Percentiles rank a stretch among this genome's conserved stretches.
phyloP scores from a whole-genome alignment of 768 basidiomycete genomes.

The Termitomyces sp. region DNA sequence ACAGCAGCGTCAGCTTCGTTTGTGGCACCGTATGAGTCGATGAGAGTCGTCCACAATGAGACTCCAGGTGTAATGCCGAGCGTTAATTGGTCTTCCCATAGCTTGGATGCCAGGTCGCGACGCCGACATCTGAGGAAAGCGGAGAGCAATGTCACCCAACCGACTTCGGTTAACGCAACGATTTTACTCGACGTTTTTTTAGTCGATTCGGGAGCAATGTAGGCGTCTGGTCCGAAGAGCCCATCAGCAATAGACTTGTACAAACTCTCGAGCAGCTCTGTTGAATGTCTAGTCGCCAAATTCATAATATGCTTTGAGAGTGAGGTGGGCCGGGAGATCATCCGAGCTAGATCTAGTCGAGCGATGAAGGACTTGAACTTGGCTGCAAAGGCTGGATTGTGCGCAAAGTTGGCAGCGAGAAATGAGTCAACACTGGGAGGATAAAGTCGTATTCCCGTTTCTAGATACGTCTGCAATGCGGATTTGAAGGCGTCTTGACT shows the following conservation, averaged over 20 bases:
- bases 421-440: slow-evolving; percentile 34
- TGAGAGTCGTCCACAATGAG: slow-evolving; percentile 67
- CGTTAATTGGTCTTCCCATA: slow-evolving; percentile 67
- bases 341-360: slow-evolving; percentile 48
- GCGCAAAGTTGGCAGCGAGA: slow-evolving; percentile 31
- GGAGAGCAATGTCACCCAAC: slow-evolving; percentile 65
- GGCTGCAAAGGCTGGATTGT: slow-evolving; percentile 30
- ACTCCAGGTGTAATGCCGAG: slow-evolving; percentile 49
- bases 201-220: slow-evolving; percentile 44
- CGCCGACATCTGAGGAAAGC: slow-evolving; percentile 58
- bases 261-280: slow-evolving; percentile 36
- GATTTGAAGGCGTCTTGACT: slow-evolving; percentile 54
- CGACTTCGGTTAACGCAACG: slow-evolving; percentile 50
- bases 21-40: slow-evolving; percentile 57
- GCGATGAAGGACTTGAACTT: slow-evolving; percentile 44
- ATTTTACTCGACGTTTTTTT: slow-evolving; percentile 34
- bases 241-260: slow-evolving; percentile 52
- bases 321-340: slow-evolving; percentile 46
- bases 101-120: slow-evolving; percentile 51
- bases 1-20: slow-evolving; percentile 52
- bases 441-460: slow-evolving; percentile 34
- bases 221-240: slow-evolving; percentile 49
- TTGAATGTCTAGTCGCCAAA: slow-evolving; percentile 34
- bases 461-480: slow-evolving; percentile 45
- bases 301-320: slow-evolving; percentile 50